A percentile compares a stretch with the other conserved stretches of the same genome.
phyloP scores from a whole-genome alignment of 2,329 filamentous ascomycete species.

The Talaromyces sp. region DNA sequence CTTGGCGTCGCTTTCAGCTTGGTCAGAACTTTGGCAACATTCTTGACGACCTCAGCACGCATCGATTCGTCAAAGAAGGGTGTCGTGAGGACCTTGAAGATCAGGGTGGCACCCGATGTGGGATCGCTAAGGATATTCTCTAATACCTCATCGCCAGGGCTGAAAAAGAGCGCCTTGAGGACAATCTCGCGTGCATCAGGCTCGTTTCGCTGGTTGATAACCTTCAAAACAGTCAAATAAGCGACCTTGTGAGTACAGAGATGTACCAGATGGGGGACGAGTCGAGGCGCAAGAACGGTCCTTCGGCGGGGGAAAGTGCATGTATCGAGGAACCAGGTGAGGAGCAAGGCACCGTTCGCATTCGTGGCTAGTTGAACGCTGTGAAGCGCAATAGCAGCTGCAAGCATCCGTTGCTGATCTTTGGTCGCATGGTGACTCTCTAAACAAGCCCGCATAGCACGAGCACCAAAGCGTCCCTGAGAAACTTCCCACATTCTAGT shows the following conservation, averaged over 20 bases:
- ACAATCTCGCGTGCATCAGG: slow-evolving; percentile 86
- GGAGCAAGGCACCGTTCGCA: slow-evolving; percentile 83
- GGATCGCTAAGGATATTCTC: slow-evolving; percentile 90
- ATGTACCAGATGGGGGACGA: slow-evolving; percentile 89
- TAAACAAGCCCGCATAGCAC: slow-evolving; percentile 92
- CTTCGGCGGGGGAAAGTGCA: slow-evolving; percentile 91
- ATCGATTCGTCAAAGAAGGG: slow-evolving; percentile 95
- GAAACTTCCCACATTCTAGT: slow-evolving; percentile 88
- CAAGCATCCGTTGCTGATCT: slow-evolving; percentile 91
- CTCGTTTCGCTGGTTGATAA: slow-evolving; percentile 96
- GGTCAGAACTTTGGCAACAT: slow-evolving; percentile 80
- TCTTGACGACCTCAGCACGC: slow-evolving; percentile 81
- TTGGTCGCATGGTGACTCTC: slow-evolving; percentile 94
- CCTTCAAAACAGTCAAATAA: slow-evolving; percentile 93
- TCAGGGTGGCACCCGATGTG: slow-evolving; percentile 85
- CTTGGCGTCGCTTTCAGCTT: slow-evolving; percentile 89
- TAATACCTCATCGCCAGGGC: slow-evolving; percentile 74
- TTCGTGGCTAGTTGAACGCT: slow-evolving; percentile 96
- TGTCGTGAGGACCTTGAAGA: slow-evolving; percentile 97
- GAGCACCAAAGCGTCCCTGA: slow-evolving; percentile 88
- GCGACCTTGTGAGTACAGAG: slow-evolving; percentile 98
- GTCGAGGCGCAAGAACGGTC: slow-evolving; percentile 82
- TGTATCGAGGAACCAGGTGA: slow-evolving; percentile 98
- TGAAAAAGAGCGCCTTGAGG: slow-evolving; percentile 87
- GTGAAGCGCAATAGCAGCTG: slow-evolving; percentile 90